Base-by-base conservation (phyloP, 257 asterid genomes). In the Fraxinus cuspidata region DNA sequence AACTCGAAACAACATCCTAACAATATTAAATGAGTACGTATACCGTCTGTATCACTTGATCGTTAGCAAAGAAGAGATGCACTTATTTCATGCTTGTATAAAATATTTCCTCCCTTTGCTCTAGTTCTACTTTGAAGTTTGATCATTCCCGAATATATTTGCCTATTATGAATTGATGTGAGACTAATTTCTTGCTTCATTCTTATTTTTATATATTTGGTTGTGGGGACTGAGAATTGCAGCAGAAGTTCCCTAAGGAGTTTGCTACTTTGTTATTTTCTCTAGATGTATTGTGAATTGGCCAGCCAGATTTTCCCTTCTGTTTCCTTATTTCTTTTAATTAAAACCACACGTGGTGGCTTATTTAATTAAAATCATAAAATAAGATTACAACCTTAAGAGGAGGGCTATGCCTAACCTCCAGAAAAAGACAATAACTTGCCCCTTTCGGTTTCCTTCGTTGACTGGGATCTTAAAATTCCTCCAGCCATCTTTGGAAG, bases 21-120 rank as follows among this genome's bases (percentile, higher is more conserved):
- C 89, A 18, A 75, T 91, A 72, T 74, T 91, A 79, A 89, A 92
- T 69, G 95, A 91, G 97, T 92, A 92, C 1, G 96, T 83, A 67
- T 23, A 25, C 68, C 31, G 70, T 81, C 7, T 60, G 28, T 58
- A 78, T 66, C 66, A 28, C 18, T 11, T 38, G 32, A 40, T 37
- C 56, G 13, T 76, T 68, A 38, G 35, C 65, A 77, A n/a, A 51
- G 7, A 75, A 35, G 35, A 67, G 73, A 76, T 74, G 73, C 60
- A 75, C 69, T 32, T 44, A 25, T 35, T 42, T 9, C 73, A 21
- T 79, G 75, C 21, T 47, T n/a, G 29, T 23, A 7, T 58, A 58
- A 58, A n/a, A n/a, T 66, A 16, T 73, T 77, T 67, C 25, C 82
- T 40, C 51, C 47, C 28, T n/a, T n/a, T 56, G 27, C 65, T 27